These are phyloP conservation scores for Calocera viscosa DNA, from an alignment of 768 basidiomycete genomes.

Conservation along the genomic window DNA sequence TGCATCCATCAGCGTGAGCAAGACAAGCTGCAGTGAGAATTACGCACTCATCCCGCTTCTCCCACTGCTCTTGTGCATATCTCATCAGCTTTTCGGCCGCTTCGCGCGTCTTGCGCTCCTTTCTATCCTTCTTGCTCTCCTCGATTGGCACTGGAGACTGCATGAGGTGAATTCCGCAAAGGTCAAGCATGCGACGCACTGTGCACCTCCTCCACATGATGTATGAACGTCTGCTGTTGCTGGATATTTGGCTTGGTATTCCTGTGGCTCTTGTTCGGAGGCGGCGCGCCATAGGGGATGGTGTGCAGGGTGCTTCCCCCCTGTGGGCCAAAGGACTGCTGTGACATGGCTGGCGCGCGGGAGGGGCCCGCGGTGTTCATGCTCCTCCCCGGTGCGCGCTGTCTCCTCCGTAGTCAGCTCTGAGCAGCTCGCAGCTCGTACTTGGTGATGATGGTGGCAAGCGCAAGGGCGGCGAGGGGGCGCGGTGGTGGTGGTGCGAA, in stretches of 20 bases:
- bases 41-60: constrained; percentile 1
- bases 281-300: neutral
- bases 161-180: no score
- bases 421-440: neutral
- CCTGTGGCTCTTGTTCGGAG: neutral
- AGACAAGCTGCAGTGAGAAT: neutral
- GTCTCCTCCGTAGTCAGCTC: neutral
- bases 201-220: neutral
- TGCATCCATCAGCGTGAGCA: neutral
- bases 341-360: neutral
- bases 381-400: neutral
- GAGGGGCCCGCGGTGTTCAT: neutral
- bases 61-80: constrained; percentile 4
- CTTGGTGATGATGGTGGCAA: neutral
- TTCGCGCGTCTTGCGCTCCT: constrained; percentile 7
- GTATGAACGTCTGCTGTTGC: constrained; percentile 3
- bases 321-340: neutral
- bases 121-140: constrained; percentile 6
- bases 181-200: neutral
- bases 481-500: neutral
- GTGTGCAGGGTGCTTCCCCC: neutral
- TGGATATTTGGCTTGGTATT: neutral
- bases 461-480: neutral
- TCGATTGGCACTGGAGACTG: neutral
- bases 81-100: neutral